Evolutionary conservation across 192 early-diverging fungal species (phyloP), one percentile per base, ranked within the genome.

Genomic region (Gamsiella multidivaricata): DNA sequence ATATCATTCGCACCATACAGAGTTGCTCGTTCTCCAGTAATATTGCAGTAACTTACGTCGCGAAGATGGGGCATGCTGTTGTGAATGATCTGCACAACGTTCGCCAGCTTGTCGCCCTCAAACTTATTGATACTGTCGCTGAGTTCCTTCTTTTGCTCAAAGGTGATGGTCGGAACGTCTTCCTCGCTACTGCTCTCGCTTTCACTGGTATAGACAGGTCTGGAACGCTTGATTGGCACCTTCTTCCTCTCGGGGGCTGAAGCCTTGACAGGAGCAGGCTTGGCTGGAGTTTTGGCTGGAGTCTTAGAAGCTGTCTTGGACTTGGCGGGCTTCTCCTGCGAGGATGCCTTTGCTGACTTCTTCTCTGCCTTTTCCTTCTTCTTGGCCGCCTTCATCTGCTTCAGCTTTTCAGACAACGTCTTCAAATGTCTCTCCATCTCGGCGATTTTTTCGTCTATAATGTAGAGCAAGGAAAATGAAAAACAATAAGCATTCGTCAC

Each of bases 141-240:
- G 17, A 99, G 86, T 63, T 96, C 94, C 26, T 89, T 89, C 85
- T 99, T 97, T 70, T 96, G 92, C 64, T 96, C 93, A 80, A 93
- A 88, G 1, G 92, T 93, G 34, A 98, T 84, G 56, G 86, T 83
- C 7, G 84, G 82, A 14, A 69, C 65, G 34, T 76, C 65, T 10
- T 84, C 70, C 23, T 80, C 80, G 41, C 81, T 53, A 51, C 50
- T 63, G 45, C 68, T 60, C n/a, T n/a, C n/a, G 32, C 69, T 71
- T 20, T 61, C 60, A 18, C 69, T 66, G 34, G 54, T 80, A 28
- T 78, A 66, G 20, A 67, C 69, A 1, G 60, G 52, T 43, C 61
- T 54, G 0, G 80, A 58, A 8, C 61, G 47, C 42, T 80, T 80
- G 17, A 51, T 36, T 5, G 62, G 54, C 10, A 55, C 79, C 59